Evolutionary conservation across 2,329 filamentous ascomycete species (phyloP).

Genomic region (Arthrocladium fulminans): DNA sequence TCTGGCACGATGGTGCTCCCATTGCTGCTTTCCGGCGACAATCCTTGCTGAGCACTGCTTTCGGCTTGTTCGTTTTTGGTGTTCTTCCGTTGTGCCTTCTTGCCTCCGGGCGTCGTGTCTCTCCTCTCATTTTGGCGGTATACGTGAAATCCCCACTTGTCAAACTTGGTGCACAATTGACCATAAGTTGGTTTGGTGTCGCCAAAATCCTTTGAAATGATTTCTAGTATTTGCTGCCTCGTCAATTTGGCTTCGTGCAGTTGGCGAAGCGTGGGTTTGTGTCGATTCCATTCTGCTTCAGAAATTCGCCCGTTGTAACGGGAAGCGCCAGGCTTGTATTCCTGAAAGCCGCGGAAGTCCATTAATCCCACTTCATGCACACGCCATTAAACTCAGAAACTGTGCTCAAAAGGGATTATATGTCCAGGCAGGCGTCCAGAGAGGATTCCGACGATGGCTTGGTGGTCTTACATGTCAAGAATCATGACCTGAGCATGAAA

Average conservation of each 20-base stretch:
- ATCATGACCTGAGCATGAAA: background rate
- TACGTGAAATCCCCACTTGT: slow-evolving; percentile 9
- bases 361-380: background rate
- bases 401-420: too few relatives aligned
- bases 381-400: too few relatives aligned
- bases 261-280: slow-evolving; percentile 5
- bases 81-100: background rate
- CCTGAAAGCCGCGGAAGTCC: slow-evolving; percentile 8
- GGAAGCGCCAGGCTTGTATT: slow-evolving; percentile 10
- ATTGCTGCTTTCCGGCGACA: slow-evolving; percentile 8
- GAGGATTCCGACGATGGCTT: background rate
- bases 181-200: slow-evolving; percentile 8
- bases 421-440: background rate
- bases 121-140: slow-evolving; percentile 7
- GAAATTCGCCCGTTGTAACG: slow-evolving; percentile 13
- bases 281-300: slow-evolving; percentile 11
- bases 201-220: slow-evolving; percentile 7
- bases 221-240: slow-evolving; percentile 8
- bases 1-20: slow-evolving; percentile 9
- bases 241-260: slow-evolving; percentile 5
- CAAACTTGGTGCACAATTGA: slow-evolving; percentile 8
- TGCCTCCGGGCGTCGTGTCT: background rate
- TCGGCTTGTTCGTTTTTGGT: background rate
- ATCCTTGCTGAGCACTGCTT: background rate
- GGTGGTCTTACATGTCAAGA: background rate